Conservation (phyloP, 495 filamentous ascomycete genomes). For the Chaetomium tenue region DNA sequence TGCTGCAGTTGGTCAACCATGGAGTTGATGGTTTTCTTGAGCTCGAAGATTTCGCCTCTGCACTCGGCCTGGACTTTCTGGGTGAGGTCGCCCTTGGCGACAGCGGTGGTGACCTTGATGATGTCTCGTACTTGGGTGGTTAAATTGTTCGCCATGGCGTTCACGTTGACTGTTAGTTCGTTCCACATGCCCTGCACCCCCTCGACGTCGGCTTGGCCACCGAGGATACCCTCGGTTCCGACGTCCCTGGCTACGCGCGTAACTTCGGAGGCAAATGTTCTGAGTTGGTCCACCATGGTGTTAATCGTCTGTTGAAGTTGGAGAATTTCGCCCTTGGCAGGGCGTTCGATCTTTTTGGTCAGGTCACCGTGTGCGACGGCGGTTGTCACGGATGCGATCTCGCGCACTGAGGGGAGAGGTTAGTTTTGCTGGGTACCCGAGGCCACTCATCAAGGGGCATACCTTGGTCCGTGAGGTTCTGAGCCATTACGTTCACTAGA, state of each 20-base stretch:
- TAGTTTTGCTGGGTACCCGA: constrained; percentile 17
- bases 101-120: constrained; percentile 96
- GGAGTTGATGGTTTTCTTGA: constrained; percentile 97
- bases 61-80: constrained; percentile 97
- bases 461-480: constrained; percentile 61
- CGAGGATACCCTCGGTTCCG: constrained; percentile 94
- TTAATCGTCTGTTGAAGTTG: constrained; percentile 98
- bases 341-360: constrained; percentile 92
- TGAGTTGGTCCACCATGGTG: constrained; percentile 97
- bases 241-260: constrained; percentile 95
- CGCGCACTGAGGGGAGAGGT: constrained; percentile 61
- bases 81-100: constrained; percentile 92
- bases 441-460: constrained; percentile 8
- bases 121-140: constrained; percentile 98
- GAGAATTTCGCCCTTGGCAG: constrained; percentile 91
- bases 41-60: constrained; percentile 90
- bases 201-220: constrained; percentile 93
- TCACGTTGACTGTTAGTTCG: constrained; percentile 96
- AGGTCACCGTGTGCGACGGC: constrained; percentile 96
- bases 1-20: constrained; percentile 98
- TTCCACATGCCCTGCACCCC: constrained; percentile 86
- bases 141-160: constrained; percentile 96
- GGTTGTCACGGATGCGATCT: constrained; percentile 94
- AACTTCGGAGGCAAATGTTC: constrained; percentile 96
- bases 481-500: constrained; percentile 95